Base-by-base conservation (phyloP, 495 filamentous ascomycete genomes). In the Aspergillus haitiensis region DNA sequence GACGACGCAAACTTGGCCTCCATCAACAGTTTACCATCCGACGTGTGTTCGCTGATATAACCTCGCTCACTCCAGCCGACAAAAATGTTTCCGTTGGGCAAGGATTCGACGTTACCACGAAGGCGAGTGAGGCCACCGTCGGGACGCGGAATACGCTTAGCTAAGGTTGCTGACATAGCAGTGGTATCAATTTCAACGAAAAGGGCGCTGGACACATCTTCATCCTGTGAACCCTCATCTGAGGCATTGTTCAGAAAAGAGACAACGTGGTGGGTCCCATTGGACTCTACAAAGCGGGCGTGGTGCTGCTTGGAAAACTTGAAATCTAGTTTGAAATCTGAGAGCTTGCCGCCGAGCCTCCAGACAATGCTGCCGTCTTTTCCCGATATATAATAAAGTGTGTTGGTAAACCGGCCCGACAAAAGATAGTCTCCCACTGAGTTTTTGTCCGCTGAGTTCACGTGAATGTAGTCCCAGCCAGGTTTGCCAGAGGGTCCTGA, bases 281-380 rank as follows among this genome's bases (percentile, higher is more conserved):
- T 70, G 16, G 82, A 77, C 15, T 73, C 72, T 50, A 84, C 56
- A 64, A 81, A 85, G 16, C 82, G 78, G 11, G 79, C 84, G 64
- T 87, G 78, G 61, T 88, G 84, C 67, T 88, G 84, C 62, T 78
- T 82, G 39, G 79, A 80, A 68, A 88, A 87, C 1, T 76, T 70
- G 63, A 82, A 81, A 59, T 79, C 75, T 35, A 67, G 61, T 32
- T 64, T 58, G 44, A 83, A 81, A 44, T 77, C 68, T 55, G 78
- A 65, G 52, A 70, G 64, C 56, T 70, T 52, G 21, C 84, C 84
- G 47, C 81, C 74, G 37, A 88, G 71, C 9, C 79, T 77, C 85
- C 85, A 88, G 57, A 85, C 75, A 60, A 86, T 76, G 21, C 69
- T 68, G 21, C 84, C 83, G 55, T 82, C 75, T 37, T 76, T 74